Conservation (phyloP, 2,329 filamentous ascomycete genomes). For the Ustulina deusta region DNA sequence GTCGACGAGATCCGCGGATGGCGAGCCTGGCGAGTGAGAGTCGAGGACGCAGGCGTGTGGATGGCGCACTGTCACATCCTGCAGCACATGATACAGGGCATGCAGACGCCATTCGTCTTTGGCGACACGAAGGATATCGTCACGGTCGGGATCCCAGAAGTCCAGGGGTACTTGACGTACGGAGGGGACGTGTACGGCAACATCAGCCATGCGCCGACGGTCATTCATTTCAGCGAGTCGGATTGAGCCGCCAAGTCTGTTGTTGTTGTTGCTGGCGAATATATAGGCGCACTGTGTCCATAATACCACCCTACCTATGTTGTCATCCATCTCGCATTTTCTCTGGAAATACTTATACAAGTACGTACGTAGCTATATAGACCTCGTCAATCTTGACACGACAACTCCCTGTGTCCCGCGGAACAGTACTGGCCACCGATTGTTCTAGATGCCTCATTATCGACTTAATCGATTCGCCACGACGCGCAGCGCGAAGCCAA, state of each 20-base stretch:
- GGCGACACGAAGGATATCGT: constrained; percentile 33
- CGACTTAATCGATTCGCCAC: background rate
- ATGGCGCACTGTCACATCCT: constrained; percentile 34
- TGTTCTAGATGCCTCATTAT: background rate
- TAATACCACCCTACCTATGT: background rate
- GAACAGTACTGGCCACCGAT: background rate
- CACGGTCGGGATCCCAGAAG: constrained; percentile 24
- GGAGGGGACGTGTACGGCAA: constrained; percentile 36
- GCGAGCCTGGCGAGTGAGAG: constrained; percentile 33
- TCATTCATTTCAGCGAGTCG: constrained; percentile 30
- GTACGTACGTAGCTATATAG: background rate
- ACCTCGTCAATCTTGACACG: background rate
- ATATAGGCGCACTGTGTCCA: background rate
- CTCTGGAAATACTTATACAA: background rate
- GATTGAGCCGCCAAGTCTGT: background rate
- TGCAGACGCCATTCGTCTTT: constrained; percentile 34
- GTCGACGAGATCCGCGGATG: constrained; percentile 23
- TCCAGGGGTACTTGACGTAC: constrained; percentile 29
- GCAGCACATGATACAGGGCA: constrained; percentile 34
- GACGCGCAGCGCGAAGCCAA: background rate
- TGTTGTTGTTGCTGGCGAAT: background rate
- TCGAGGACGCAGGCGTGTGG: constrained; percentile 34
- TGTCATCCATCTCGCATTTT: constrained; percentile 8
- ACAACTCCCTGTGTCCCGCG: background rate
- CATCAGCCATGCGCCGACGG: constrained; percentile 31